phyloP scores from a whole-genome alignment of 495 filamentous ascomycete genomes.

The Aspergillus egyptiacus region DNA sequence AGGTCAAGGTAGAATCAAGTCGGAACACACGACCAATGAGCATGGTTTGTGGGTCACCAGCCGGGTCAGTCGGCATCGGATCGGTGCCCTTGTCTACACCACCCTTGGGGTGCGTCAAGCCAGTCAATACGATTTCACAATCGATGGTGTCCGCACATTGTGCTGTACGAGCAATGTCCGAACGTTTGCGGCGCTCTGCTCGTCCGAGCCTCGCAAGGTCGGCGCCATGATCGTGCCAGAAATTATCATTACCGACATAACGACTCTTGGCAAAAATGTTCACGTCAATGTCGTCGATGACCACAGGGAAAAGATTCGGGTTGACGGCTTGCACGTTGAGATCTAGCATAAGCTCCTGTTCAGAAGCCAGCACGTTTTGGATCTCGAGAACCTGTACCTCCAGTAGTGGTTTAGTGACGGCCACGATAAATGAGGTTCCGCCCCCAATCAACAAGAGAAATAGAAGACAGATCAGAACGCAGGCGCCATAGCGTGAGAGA shows the following conservation, averaged over 20 bases:
- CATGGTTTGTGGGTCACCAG: slow-evolving; percentile 71
- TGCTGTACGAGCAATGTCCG: slow-evolving; percentile 27
- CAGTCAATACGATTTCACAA: slow-evolving; percentile 13
- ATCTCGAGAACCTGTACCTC: slow-evolving; percentile 72
- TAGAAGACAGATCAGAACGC: slow-evolving; percentile 67
- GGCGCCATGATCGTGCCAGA: slow-evolving; percentile 57
- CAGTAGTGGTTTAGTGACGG: slow-evolving; percentile 80
- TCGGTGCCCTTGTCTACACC: slow-evolving; percentile 67
- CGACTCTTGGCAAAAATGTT: slow-evolving; percentile 91
- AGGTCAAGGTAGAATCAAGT: slow-evolving; percentile 81
- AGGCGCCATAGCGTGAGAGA: slow-evolving; percentile 71
- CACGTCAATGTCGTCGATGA: slow-evolving; percentile 76
- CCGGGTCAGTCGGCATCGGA: slow-evolving; percentile 56
- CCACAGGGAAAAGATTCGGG: slow-evolving; percentile 82
- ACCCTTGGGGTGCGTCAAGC: slow-evolving; percentile 13
- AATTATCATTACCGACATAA: slow-evolving; percentile 70
- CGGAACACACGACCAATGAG: slow-evolving; percentile 78
- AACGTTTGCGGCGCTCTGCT: slow-evolving; percentile 31
- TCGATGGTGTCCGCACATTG: slow-evolving; percentile 24
- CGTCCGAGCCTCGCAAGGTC: slow-evolving; percentile 30
- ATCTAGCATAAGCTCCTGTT: slow-evolving; percentile 95
- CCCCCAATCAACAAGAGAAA: slow-evolving; percentile 71
- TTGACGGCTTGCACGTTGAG: slow-evolving; percentile 82
- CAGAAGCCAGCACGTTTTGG: slow-evolving; percentile 82
- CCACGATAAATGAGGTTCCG: slow-evolving; percentile 78